Conservation (phyloP, 2,329 filamentous ascomycete genomes). For the Fusarium papillatum region DNA sequence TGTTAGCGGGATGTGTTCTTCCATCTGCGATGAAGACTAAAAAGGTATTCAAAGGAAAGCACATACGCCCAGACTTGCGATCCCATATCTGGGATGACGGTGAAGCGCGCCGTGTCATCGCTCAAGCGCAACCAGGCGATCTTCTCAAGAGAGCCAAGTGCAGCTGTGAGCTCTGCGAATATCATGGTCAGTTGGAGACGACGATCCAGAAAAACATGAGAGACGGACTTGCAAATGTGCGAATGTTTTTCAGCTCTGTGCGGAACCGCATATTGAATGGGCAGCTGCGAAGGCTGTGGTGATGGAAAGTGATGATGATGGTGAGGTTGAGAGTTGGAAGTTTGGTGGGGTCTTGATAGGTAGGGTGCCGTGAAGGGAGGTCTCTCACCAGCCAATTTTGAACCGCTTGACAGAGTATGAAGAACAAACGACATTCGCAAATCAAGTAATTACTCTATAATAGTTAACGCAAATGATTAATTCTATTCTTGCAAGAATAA, state of each 20-base stretch:
- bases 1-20: constrained; percentile 14
- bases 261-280: constrained; percentile 72
- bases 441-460: background rate
- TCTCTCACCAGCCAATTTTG: background rate
- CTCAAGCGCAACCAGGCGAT: constrained; percentile 93
- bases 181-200: constrained; percentile 5
- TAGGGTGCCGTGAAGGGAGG: background rate
- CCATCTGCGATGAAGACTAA: background rate
- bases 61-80: constrained; percentile 95
- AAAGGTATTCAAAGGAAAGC: background rate
- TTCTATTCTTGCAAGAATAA: background rate
- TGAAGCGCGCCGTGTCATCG: constrained; percentile 90
- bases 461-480: background rate
- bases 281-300: background rate
- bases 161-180: constrained; percentile 70
- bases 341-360: constrained; percentile 28
- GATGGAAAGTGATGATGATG: constrained; percentile 23
- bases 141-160: constrained; percentile 78
- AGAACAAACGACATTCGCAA: background rate
- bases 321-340: constrained; percentile 13
- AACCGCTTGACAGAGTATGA: background rate
- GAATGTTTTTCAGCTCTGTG: constrained; percentile 75
- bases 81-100: constrained; percentile 93
- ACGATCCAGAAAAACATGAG: background rate
- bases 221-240: constrained; percentile 72